These are phyloP conservation scores for Pyrenula aspistea DNA, from an alignment of 495 filamentous ascomycete genomes.

Conservation along the genomic window DNA sequence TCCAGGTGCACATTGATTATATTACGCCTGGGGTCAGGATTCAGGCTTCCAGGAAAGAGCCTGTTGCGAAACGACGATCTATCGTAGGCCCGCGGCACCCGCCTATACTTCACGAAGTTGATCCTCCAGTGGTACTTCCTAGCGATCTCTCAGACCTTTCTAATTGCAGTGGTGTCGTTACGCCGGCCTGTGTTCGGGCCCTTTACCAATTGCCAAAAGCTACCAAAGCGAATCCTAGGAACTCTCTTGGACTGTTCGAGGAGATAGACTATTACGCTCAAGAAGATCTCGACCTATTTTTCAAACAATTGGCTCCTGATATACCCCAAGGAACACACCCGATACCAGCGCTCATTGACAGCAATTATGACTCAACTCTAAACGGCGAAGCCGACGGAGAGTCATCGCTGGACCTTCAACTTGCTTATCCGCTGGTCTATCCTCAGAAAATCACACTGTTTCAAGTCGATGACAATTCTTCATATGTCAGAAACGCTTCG, in stretches of 20 bases:
- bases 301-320: slow-evolving; percentile 27
- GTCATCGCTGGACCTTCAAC: slow-evolving; percentile 34
- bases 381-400: slow-evolving; percentile 31
- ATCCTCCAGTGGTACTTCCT: neutral
- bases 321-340: slow-evolving; percentile 29
- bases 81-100: too few species aligned
- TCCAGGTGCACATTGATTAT: slow-evolving; percentile 44
- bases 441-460: slow-evolving; percentile 44
- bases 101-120: too few species aligned
- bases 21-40: slow-evolving; percentile 45
- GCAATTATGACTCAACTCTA: neutral
- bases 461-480: slow-evolving; percentile 40
- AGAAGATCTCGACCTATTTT: slow-evolving; percentile 45
- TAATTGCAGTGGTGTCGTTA: slow-evolving; percentile 33
- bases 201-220: slow-evolving; percentile 37
- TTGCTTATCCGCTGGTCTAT: slow-evolving; percentile 33
- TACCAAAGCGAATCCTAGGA: slow-evolving; percentile 21
- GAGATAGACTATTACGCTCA: slow-evolving; percentile 27
- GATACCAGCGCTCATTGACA: slow-evolving; percentile 20
- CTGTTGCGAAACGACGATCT: neutral
- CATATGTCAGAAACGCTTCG: neutral
- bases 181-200: slow-evolving; percentile 39
- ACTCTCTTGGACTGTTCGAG: slow-evolving; percentile 43
- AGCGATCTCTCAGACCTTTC: slow-evolving; percentile 1
- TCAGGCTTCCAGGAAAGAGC: neutral